Conservation (phyloP, 2,329 filamentous ascomycete species). For the Sphaerulina populicola region DNA sequence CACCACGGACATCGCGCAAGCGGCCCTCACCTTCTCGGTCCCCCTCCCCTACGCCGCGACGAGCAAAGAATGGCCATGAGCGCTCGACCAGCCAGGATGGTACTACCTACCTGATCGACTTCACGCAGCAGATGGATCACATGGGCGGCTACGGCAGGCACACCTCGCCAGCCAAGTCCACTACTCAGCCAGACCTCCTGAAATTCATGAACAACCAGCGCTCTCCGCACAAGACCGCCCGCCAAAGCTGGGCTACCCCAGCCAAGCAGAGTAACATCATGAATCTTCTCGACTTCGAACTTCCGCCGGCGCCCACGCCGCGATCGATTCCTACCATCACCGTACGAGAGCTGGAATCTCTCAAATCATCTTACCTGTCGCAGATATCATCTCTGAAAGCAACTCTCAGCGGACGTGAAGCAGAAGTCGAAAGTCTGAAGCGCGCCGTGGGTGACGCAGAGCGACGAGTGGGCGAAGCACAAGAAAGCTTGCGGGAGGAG, state of each 20-base stretch:
- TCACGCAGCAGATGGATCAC: conserved; percentile 67
- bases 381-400: conserved; percentile 93
- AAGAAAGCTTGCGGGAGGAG: conserved; percentile 76
- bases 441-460: conserved; percentile 83
- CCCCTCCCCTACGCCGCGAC: conserved; percentile 48
- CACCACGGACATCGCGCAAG: conserved; percentile 44
- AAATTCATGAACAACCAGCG: conserved; percentile 37
- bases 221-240: conserved; percentile 36
- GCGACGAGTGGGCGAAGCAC: conserved; percentile 76
- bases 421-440: conserved; percentile 80
- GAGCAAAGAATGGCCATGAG: conserved; percentile 36
- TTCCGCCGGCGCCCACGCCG: conserved; percentile 87
- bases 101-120: conserved; percentile 72
- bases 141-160: conserved; percentile 42
- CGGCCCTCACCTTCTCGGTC: conserved; percentile 37
- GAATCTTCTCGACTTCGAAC: conserved; percentile 79
- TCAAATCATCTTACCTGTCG: conserved; percentile 84
- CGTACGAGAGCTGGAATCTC: conserved; percentile 79
- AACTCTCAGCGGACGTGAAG: conserved; percentile 83
- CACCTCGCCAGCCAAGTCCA: conserved; percentile 46
- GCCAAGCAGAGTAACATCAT: conserved; percentile 46
- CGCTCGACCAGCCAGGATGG: conserved; percentile 48
- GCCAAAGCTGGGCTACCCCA: conserved; percentile 35
- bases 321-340: conserved; percentile 85
- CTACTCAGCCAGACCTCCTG: conserved; percentile 43